Percentiles rank a stretch among this genome's conserved stretches.
These are phyloP conservation scores for Apiotrichum brassicae DNA, from an alignment of 1,284 basidiomycete genomes.

Conservation along the genomic window DNA sequence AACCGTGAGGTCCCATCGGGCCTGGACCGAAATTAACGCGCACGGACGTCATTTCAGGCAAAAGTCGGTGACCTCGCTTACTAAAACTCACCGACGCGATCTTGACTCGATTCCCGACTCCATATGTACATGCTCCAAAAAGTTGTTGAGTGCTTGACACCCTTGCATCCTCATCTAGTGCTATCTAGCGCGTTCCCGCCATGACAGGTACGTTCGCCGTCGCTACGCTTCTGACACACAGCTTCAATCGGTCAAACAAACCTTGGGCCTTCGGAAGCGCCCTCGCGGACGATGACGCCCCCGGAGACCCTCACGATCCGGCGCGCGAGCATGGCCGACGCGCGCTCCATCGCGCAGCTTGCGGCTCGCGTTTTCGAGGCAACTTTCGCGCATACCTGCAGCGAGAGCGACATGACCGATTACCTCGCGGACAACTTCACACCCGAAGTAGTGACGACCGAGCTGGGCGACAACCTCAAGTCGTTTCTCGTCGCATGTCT, in stretches of 20 bases:
- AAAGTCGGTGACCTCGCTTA: too few relatives aligned
- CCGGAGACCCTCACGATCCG: slow-evolving; percentile 29
- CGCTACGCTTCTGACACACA: neutral
- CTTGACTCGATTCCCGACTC: too few relatives aligned
- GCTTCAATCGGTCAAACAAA: slow-evolving; percentile 3
- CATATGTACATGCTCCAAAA: too few relatives aligned
- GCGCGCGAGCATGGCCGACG: slow-evolving; percentile 2
- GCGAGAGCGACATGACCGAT: slow-evolving; percentile 8
- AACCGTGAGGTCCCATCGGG: too few relatives aligned
- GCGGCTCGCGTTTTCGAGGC: slow-evolving; percentile 6
- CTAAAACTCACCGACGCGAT: too few relatives aligned
- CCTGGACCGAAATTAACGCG: too few relatives aligned
- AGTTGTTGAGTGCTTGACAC: too few relatives aligned
- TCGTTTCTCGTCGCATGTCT: slow-evolving; percentile 3
- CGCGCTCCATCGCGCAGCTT: slow-evolving; percentile 4
- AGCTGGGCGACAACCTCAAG: slow-evolving; percentile 4
- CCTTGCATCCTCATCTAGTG: too few relatives aligned
- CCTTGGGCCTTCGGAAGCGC: slow-evolving; percentile 3
- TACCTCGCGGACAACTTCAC: slow-evolving; percentile 13
- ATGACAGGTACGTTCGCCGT: too few relatives aligned
- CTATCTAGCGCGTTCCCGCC: too few relatives aligned
- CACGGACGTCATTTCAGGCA: too few relatives aligned
- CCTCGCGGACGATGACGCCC: slow-evolving; percentile 3
- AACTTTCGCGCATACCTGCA: slow-evolving; percentile 15
- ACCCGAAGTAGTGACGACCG: neutral